Evolutionary conservation across 441 rosid species (phyloP).

Genomic region (Geranium incanum): DNA sequence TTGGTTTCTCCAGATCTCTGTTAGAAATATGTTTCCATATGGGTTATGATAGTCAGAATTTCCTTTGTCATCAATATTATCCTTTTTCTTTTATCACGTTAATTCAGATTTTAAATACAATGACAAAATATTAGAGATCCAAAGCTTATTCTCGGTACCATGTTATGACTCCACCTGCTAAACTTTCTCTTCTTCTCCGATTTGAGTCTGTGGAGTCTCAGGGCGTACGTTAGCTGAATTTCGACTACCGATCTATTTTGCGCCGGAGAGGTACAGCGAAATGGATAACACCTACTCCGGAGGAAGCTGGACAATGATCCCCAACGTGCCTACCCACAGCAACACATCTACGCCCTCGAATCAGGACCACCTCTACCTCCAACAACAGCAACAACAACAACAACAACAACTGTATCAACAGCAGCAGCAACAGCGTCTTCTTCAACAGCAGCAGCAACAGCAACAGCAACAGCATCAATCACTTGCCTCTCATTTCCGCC

Average conservation of each 20-base stretch:
- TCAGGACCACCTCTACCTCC: conserved; percentile 54
- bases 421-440: conserved; percentile 21
- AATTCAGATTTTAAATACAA: no score
- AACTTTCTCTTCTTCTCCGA: neutral
- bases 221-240: conserved; percentile 1
- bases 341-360: conserved; percentile 55
- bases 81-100: no score
- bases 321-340: conserved; percentile 42
- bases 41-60: neutral
- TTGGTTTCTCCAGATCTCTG: neutral
- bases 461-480: conserved; percentile 66
- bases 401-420: conserved; percentile 24
- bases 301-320: conserved; percentile 62
- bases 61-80: no score
- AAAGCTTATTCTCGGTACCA: neutral
- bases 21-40: neutral
- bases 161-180: neutral
- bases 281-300: conserved; percentile 48
- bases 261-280: conserved; percentile 6
- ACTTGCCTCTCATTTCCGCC: conserved; percentile 82
- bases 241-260: neutral
- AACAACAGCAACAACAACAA: conserved; percentile 34
- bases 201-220: neutral
- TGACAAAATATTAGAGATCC: no score
- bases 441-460: conserved; percentile 19